phyloP scores from a whole-genome alignment of 257 asterid genomes.

The Anisodus acutangulus region DNA sequence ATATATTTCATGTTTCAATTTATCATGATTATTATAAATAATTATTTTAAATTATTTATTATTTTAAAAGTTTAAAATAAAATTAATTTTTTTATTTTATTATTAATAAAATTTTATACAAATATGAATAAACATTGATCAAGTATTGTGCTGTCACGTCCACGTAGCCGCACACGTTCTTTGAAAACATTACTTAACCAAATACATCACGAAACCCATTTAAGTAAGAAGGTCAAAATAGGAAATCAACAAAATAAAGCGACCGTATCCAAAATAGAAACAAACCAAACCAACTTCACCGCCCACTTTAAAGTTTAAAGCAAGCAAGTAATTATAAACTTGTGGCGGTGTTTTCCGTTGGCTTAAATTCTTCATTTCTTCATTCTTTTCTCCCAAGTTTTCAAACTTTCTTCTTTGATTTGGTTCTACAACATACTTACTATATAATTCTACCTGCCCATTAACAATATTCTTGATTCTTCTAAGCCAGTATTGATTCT shows the following conservation, averaged over 20 bases:
- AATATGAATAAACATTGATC: neutral
- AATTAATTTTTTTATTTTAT: too few species aligned
- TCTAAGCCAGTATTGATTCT: slow-evolving; percentile 27
- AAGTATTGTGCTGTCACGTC: neutral
- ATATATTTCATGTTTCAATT: neutral
- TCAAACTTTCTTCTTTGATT: neutral
- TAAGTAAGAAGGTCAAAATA: slow-evolving; percentile 20
- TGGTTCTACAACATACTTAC: neutral
- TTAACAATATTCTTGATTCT: neutral
- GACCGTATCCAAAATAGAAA: neutral
- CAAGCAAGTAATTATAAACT: neutral
- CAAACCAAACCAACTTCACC: slow-evolving; percentile 16
- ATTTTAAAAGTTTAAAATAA: too few species aligned
- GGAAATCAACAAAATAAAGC: neutral
- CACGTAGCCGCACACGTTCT: neutral
- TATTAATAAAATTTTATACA: too few species aligned
- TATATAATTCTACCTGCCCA: neutral
- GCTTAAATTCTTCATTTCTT: neutral
- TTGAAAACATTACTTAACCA: neutral
- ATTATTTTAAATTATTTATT: too few species aligned
- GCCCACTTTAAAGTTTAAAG: neutral
- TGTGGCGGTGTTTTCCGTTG: slow-evolving; percentile 30
- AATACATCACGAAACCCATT: neutral
- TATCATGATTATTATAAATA: neutral
- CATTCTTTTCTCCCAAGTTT: neutral